Percentiles rank a stretch among this genome's conserved stretches.
phyloP scores from a whole-genome alignment of 208 protist species.

The Trypanosoma cruzi region DNA sequence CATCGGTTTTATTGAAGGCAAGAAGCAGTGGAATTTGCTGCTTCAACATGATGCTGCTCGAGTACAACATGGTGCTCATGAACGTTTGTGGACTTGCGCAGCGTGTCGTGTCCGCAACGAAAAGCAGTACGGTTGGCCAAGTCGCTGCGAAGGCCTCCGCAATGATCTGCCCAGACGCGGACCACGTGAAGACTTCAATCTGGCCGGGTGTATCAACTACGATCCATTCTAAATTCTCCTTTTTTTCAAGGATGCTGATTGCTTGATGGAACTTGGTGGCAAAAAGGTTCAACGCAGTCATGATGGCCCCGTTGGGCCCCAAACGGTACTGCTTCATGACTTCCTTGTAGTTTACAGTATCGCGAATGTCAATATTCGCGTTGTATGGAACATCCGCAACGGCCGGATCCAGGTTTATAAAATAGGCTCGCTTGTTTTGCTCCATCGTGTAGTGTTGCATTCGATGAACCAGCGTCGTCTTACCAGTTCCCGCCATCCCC shows the following conservation, averaged over 20 bases:
- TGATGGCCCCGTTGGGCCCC: conserved; percentile 99
- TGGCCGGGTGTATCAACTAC: conserved; percentile 99
- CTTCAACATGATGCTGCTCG: conserved; percentile 98
- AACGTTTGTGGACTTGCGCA: conserved; percentile 96
- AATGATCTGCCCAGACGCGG: conserved; percentile 98
- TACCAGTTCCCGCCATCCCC: conserved; percentile 99
- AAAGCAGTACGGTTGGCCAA: conserved; percentile 96
- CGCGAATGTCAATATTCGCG: conserved; percentile 99
- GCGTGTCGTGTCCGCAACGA: conserved; percentile 97
- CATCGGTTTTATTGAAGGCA: conserved; percentile 98
- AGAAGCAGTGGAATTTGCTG: conserved; percentile 97
- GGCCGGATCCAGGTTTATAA: conserved; percentile 99
- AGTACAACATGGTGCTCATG: conserved; percentile 99
- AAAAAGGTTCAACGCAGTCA: conserved; percentile 99
- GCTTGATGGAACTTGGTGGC: conserved; percentile 98
- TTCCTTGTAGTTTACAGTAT: conserved; percentile 98
- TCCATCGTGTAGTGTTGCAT: conserved; percentile 92
- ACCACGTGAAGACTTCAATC: conserved; percentile 99
- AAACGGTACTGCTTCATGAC: conserved; percentile 98
- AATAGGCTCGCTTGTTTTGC: conserved; percentile 89
- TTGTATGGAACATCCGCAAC: conserved; percentile 95
- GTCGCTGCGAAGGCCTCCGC: conserved; percentile 93
- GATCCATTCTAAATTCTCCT: conserved; percentile 91
- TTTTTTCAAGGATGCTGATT: conserved; percentile 87
- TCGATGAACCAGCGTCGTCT: conserved; percentile 98